Evolutionary conservation across 208 protist species (phyloP), one percentile per base, ranked within the genome.

Genomic region (Lotmaria passim): DNA sequence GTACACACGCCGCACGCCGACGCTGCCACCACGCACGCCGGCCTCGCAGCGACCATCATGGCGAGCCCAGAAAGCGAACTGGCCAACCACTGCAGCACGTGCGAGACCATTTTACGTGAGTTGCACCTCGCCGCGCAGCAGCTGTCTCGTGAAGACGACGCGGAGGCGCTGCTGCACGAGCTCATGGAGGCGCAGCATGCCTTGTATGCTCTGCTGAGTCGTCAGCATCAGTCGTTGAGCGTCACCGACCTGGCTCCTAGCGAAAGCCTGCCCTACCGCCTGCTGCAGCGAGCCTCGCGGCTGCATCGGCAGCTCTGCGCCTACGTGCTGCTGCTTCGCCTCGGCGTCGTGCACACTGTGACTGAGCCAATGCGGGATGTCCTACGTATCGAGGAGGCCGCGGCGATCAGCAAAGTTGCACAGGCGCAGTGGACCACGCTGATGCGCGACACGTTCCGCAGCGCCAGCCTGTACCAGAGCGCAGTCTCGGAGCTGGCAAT

Each of bases 141-240:
- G 14, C 39, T 61, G 24, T 53, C 47, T 3, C 7, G 14, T 30
- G 56, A 34, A 28, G 38, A 33, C 30, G 67, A 72, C 50, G 59
- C 46, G 15, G 56, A 68, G 23, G 67, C 73, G 14, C 46, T 88
- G 17, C 47, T 72, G 34, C 46, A 83, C n/a, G 56, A 79, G 41
- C 79, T 86, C 15, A 75, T 78, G 46, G 23, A 87, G 52, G 73
- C 81, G 14, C 73, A 79, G 44, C 74, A 90, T 65, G 68, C 62
- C 66, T 41, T 89, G 34, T 75, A 87, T 36, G 87, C 84, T 10
- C 79, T 87, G 7, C 61, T 89, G 21, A 59, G 75, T 17, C 87
- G 84, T n/a, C 77, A 91, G 70, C 73, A 82, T 23, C 26, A 78
- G 50, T 69, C 53, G n/a, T 12, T 73, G 56, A 41, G 69, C 47